Conservation (phyloP, 108 stramenopile genomes). For the Cylindrotheca fusiformis region DNA sequence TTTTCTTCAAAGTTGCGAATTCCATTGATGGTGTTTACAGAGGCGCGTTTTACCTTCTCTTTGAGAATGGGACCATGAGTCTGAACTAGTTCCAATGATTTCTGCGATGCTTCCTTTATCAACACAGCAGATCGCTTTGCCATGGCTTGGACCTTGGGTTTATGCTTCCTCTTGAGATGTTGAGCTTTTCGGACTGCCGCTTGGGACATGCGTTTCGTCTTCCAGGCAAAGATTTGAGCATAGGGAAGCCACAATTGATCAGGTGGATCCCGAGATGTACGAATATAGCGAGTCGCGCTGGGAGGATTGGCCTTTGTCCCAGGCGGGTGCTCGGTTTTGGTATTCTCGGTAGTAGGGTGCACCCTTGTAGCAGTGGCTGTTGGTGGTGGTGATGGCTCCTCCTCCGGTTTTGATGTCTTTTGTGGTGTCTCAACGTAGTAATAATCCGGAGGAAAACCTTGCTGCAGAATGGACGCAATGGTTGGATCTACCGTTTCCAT, state of each 20-base stretch:
- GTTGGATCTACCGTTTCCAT: neutral
- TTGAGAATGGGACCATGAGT: neutral
- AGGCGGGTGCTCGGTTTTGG: neutral
- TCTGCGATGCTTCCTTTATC: neutral
- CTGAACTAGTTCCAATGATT: conserved; percentile 4
- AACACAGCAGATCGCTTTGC: neutral
- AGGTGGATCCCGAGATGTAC: too few relatives aligned
- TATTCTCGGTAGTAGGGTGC: neutral
- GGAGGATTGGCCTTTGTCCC: neutral
- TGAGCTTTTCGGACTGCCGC: neutral
- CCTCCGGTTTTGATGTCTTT: too few relatives aligned
- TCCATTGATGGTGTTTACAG: conserved; percentile 1
- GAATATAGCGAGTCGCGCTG: neutral
- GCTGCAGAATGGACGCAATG: neutral
- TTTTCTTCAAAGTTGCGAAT: conserved; percentile 12
- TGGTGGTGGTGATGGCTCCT: too few relatives aligned
- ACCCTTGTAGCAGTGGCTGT: neutral
- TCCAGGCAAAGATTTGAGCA: neutral
- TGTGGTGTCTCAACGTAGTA: neutral
- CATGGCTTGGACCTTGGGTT: conserved; percentile 7
- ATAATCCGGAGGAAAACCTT: neutral
- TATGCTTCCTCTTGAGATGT: neutral
- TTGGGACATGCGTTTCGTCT: neutral
- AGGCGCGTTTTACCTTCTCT: neutral
- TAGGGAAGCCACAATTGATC: neutral